Percentiles rank a stretch among this genome's conserved stretches.
Conservation (phyloP, 257 asterid species). For the Anisodus acutangulus region DNA sequence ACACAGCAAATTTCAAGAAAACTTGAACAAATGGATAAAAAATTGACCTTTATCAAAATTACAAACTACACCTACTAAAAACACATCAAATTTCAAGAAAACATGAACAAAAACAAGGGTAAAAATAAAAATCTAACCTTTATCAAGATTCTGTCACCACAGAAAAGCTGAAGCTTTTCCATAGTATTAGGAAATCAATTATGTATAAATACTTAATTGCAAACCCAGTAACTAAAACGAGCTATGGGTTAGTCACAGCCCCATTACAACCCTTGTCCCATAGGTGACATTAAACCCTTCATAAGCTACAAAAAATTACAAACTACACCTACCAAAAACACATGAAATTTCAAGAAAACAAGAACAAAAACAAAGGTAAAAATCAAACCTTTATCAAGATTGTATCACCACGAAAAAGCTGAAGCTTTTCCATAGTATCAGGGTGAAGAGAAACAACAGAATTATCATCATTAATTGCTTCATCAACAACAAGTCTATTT, state of each 20-base stretch:
- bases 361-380: slow-evolving; percentile 1
- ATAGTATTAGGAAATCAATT: too few relatives aligned
- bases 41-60: slow-evolving; percentile 44
- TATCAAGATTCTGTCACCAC: slow-evolving; percentile 71
- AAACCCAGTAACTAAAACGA: not conserved
- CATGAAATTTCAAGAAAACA: not conserved
- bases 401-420: slow-evolving; percentile 89
- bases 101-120: slow-evolving; percentile 31
- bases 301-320: slow-evolving; percentile 4
- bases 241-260: not conserved
- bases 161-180: too few relatives aligned
- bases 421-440: slow-evolving; percentile 85
- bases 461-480: slow-evolving; percentile 81
- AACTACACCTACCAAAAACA: not conserved
- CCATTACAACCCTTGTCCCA: not conserved
- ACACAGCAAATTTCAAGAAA: not conserved
- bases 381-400: slow-evolving; percentile 72
- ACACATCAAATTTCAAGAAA: not conserved
- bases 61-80: not conserved
- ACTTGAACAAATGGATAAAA: slow-evolving; percentile 16
- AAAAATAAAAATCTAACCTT: slow-evolving; percentile 50
- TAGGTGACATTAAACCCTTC: not conserved
- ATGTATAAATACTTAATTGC: too few relatives aligned
- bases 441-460: slow-evolving; percentile 82
- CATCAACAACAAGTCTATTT: slow-evolving; percentile 83